Percentiles rank a stretch among this genome's conserved stretches.
These are phyloP conservation scores for Alternaria arborescens DNA, from an alignment of 2,329 filamentous ascomycete genomes.

Conservation along the genomic window DNA sequence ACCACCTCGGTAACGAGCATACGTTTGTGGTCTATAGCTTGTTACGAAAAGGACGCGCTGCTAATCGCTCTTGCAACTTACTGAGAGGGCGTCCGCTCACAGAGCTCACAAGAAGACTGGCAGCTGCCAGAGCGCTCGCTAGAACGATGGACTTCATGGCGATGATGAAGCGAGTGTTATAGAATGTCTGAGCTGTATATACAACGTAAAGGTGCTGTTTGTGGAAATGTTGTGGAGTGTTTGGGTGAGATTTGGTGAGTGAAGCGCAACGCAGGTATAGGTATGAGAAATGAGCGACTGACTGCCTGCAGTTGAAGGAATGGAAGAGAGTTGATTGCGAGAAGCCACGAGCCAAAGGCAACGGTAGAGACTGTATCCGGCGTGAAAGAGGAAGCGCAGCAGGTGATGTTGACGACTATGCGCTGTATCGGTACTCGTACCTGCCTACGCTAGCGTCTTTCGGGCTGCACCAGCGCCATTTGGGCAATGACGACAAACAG, in stretches of 20 bases:
- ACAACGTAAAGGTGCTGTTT: conserved; percentile 28
- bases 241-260: conserved; percentile 2
- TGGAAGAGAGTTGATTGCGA: conserved; percentile 28
- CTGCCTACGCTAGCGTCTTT: conserved; percentile 19
- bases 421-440: conserved; percentile 22
- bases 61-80: conserved; percentile 22
- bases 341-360: conserved; percentile 24
- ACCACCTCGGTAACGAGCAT: conserved; percentile 43
- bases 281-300: conserved; percentile 33
- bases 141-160: conserved; percentile 58
- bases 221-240: conserved; percentile 13
- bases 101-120: conserved; percentile 53
- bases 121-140: conserved; percentile 44
- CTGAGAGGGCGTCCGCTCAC: conserved; percentile 55
- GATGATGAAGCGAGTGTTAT: conserved; percentile 42
- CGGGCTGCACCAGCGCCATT: conserved; percentile 23
- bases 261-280: conserved; percentile 14
- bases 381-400: conserved; percentile 22
- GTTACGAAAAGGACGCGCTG: conserved; percentile 16
- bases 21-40: conserved; percentile 39
- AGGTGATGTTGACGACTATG: conserved; percentile 22
- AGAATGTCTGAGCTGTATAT: conserved; percentile 36
- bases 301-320: conserved; percentile 35
- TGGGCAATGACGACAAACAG: conserved; percentile 18
- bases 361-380: conserved; percentile 30